Evolutionary conservation across 305 asterid species (phyloP).

Genomic region (Solanum chacoense): DNA sequence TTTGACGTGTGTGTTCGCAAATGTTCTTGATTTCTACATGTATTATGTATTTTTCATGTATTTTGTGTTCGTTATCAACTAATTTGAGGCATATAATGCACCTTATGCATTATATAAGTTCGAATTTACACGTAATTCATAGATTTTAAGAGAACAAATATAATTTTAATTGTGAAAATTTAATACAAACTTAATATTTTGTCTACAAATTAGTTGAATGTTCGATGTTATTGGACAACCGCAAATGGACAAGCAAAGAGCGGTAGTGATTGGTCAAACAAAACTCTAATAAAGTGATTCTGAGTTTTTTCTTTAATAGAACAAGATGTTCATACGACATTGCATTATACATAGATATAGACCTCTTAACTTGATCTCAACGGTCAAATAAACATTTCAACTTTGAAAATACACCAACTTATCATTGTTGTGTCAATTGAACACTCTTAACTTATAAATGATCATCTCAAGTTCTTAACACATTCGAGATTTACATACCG

Average conservation of each 20-base stretch:
- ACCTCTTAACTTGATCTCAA: neutral
- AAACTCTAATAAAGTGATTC: neutral
- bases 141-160: neutral
- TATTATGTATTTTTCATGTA: no score
- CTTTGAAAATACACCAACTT: neutral
- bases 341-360: no score
- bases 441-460: neutral
- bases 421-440: neutral
- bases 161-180: neutral
- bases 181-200: neutral
- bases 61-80: no score
- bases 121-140: neutral
- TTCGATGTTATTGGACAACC: neutral
- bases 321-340: neutral
- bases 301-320: neutral
- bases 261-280: neutral
- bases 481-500: neutral
- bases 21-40: no score
- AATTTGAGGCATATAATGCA: no score
- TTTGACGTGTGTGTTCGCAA: no score
- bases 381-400: neutral
- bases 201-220: neutral
- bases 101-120: neutral
- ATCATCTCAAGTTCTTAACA: neutral
- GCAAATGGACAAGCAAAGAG: neutral